Evolutionary conservation across 805 yeast genomes (phyloP), one percentile per base, ranked within the genome.

Genomic region (Kuraishia floccosa): DNA sequence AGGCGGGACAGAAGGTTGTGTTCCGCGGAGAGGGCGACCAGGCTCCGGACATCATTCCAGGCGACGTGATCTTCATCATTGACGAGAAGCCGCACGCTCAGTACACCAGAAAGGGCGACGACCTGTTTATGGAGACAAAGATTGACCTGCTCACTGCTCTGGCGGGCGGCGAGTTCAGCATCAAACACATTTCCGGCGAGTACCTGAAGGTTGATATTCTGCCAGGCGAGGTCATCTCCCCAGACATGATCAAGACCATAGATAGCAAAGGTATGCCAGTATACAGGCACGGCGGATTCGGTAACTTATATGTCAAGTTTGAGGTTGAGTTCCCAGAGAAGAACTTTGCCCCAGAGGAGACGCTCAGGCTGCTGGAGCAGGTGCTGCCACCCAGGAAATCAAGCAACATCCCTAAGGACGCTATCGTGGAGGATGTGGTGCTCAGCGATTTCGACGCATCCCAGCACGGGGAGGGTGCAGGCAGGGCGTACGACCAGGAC

Each of bases 221-320:
- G 31, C 91, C 96, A 33, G 97, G 97, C 54, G 96, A 89, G 61
- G 86, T 89, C 38, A 80, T 91, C 40, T 48, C 86, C 20, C 96
- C 97, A 31, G 94, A 83, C 40, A 54, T 65, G 25, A 63, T 76
- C 46, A 87, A 85, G 61, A 85, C 85, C 33, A 63, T 91, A 40
- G 85, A 80, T 44, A 84, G 77, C 47, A 87, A 89, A 60, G 99
- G 99, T 76, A 91, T 91, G 98, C 99, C 98, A 43, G 64, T 89
- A 42, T 78, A 68, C 60, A 76, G 91, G 60, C 78, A 72, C 53
- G 94, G 94, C 54, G 84, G 86, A 40, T 67, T 56, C 48, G 99
- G 99, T 59, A 75, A 85, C 62, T 68, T 91, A 63, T 74, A 83
- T 47, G 63, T 91, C 44, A 78, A 82, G 52, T 91, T 91, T 61